Base-by-base conservation (phyloP, 768 basidiomycete species). In the Rhodotorula taiwanensis region DNA sequence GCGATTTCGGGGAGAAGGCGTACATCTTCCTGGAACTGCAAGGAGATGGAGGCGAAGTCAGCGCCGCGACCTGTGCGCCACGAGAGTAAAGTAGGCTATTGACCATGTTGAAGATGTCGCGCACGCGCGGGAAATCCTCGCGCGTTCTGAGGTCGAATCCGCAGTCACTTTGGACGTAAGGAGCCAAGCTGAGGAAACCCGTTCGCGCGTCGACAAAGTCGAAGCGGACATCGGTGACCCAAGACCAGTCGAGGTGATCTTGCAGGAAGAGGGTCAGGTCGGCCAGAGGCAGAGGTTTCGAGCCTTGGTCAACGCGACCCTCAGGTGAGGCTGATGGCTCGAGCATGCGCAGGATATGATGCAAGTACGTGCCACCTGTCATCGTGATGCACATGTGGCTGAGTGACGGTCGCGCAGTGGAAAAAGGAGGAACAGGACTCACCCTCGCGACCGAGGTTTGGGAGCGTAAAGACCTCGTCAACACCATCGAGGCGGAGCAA, bases 41-140 rank as follows among this genome's bases (percentile, higher is more conserved):
- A 39, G 36, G 36, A 16, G 16, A 39, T 10, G 36, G 36, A 39
- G 16, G n/a, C n/a, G 5, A 43, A 18, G 7, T 52, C 52, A 52
- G 31, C 27, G n/a, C 14, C 10, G 8, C n/a, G 9, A 2, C 52
- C 7, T 21, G 34, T 20, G 25, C 6, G n/a, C n/a, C n/a, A n/a
- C n/a, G n/a, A 16, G 28, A 8, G 23, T 3, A 3, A 11, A 23
- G 14, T 42, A 43, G 11, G 5, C 28, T 1, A 28, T 25, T 30
- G 33, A 56, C 55, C 55, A 71, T 64, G 42, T 60, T 63, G 55
- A 75, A 77, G 51, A 76, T 72, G 58, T 75, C 71, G 11, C 59
- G 53, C 58, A 75, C 73, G 25, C 75, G 56, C 21, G 70, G 67
- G 42, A 72, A 73, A 30, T 49, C 9, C n/a, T 54, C 61, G 53